These are phyloP conservation scores for Gyromitra esculenta DNA, from an alignment of 2,329 filamentous ascomycete genomes.

Conservation along the genomic window DNA sequence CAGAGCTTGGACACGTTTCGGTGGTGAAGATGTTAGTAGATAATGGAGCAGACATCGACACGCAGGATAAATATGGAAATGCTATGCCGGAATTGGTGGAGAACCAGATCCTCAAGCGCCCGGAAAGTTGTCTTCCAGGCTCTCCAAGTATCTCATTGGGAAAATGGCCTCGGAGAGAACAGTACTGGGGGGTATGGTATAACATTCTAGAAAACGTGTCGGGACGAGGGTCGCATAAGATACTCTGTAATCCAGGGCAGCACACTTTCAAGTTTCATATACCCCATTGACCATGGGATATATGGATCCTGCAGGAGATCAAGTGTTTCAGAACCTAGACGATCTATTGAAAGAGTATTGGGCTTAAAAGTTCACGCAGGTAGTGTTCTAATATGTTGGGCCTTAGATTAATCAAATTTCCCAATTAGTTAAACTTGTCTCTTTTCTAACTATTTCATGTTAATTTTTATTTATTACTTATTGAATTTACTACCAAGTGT, in stretches of 20 bases:
- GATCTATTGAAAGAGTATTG: neutral
- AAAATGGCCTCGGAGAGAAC: neutral
- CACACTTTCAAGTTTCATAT: neutral
- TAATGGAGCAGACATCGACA: constrained; percentile 7
- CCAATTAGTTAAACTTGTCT: too few species aligned
- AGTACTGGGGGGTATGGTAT: constrained; percentile 11
- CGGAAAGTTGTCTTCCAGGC: constrained; percentile 1
- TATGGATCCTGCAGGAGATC: neutral
- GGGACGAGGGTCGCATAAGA: neutral
- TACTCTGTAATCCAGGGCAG: constrained; percentile 14
- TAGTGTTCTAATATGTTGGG: neutral
- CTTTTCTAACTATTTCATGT: too few species aligned
- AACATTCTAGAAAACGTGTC: neutral
- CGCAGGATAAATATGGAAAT: constrained; percentile 6
- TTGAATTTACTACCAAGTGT: too few species aligned
- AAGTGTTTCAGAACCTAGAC: neutral
- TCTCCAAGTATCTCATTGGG: neutral
- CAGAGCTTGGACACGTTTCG: constrained; percentile 53
- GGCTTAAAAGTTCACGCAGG: neutral
- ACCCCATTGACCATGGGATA: neutral
- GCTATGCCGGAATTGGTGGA: constrained; percentile 4
- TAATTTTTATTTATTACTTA: too few species aligned
- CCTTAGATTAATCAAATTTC: neutral
- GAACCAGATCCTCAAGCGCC: neutral
- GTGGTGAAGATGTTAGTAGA: constrained; percentile 19